A percentile compares a stretch with the other conserved stretches of the same genome.
phyloP scores from a whole-genome alignment of 495 filamentous ascomycete species.

The Xylaria intraflava region DNA sequence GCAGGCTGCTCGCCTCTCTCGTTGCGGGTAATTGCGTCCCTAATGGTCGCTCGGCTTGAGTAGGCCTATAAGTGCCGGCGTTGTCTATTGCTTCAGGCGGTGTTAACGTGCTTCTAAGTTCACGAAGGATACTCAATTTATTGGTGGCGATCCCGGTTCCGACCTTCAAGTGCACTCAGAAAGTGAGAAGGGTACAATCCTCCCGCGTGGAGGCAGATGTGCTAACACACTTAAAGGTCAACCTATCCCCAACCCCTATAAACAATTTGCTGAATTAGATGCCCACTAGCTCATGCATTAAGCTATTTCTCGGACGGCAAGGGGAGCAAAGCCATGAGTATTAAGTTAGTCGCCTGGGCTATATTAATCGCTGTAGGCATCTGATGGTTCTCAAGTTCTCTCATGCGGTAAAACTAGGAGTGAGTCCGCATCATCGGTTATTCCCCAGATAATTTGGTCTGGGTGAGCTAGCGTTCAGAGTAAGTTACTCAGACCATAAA shows the following conservation, averaged over 20 bases:
- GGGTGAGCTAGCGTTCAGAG: background rate
- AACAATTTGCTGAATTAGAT: background rate
- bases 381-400: background rate
- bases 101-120: background rate
- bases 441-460: background rate
- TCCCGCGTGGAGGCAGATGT: too few relatives aligned
- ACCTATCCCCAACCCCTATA: background rate
- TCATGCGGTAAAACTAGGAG: too few relatives aligned
- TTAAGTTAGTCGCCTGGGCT: background rate
- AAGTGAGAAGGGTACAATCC: background rate
- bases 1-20: background rate
- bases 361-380: too few relatives aligned
- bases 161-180: background rate
- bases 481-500: background rate
- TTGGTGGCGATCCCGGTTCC: too few relatives aligned
- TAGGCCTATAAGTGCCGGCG: background rate
- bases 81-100: background rate
- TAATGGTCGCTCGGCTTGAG: too few relatives aligned
- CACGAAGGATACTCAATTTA: background rate
- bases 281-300: background rate
- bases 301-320: background rate
- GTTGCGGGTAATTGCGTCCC: too few relatives aligned
- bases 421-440: background rate
- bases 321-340: background rate
- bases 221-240: background rate